These are phyloP conservation scores for Brasilioporus rufonigricans DNA, from an alignment of 768 basidiomycete genomes.

Conservation along the genomic window DNA sequence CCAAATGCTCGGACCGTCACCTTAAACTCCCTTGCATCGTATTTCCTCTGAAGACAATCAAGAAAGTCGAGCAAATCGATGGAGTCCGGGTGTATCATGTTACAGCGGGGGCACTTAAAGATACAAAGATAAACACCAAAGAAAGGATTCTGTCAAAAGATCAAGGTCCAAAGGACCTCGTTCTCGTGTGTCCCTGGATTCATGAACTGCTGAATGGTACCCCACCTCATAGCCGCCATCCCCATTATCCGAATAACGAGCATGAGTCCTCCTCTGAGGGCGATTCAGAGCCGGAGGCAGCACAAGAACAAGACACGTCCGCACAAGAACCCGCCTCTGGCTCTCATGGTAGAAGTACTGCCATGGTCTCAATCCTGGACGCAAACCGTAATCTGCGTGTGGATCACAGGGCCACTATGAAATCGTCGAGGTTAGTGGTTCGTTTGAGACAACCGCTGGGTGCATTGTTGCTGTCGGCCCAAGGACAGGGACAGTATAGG, in stretches of 20 bases:
- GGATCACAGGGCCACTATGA: background rate
- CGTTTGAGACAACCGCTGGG: conserved; percentile 15
- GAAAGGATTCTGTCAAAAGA: background rate
- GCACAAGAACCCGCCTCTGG: background rate
- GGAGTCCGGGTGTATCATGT: conserved; percentile 5
- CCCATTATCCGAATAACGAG: background rate
- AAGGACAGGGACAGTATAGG: conserved; percentile 6
- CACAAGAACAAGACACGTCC: background rate
- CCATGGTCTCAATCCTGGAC: background rate
- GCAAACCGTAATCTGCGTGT: background rate
- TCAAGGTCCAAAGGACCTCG: background rate
- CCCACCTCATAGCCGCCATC: background rate
- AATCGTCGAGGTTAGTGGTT: conserved; percentile 1
- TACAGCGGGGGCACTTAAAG: conserved; percentile 6
- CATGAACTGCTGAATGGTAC: conserved; percentile 4
- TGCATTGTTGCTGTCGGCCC: conserved; percentile 10
- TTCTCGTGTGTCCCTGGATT: conserved; percentile 23
- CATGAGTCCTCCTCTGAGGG: background rate
- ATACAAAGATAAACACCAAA: conserved; percentile 7
- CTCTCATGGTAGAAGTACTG: background rate
- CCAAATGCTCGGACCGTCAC: conserved; percentile 3
- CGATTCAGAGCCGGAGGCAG: background rate
- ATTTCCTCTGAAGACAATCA: conserved; percentile 12
- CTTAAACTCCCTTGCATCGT: conserved; percentile 19
- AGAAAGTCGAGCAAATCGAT: background rate